Evolutionary conservation across 2,329 filamentous ascomycete species (phyloP).

Genomic region (Fusarium graminum): DNA sequence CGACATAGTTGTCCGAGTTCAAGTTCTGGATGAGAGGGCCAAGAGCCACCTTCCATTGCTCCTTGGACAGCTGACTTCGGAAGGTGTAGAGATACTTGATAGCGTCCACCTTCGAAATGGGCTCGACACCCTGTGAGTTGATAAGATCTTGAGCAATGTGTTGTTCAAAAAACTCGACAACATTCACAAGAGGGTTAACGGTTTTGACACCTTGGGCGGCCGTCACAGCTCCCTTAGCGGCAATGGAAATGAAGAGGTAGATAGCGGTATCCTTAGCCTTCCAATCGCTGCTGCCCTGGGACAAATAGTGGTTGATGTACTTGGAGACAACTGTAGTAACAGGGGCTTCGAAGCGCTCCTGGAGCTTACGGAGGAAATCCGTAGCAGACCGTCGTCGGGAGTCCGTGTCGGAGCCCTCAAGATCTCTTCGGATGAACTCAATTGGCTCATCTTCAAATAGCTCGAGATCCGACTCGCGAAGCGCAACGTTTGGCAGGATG

Average conservation of each 20-base stretch:
- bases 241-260: conserved; percentile 94
- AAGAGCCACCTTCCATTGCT: conserved; percentile 92
- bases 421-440: conserved; percentile 93
- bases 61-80: conserved; percentile 91
- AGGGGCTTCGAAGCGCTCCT: conserved; percentile 86
- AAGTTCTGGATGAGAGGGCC: conserved; percentile 92
- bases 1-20: conserved; percentile 90
- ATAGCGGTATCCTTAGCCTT: conserved; percentile 98
- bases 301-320: conserved; percentile 89
- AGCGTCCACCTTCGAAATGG: conserved; percentile 94
- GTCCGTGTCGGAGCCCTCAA: conserved; percentile 96
- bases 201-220: conserved; percentile 90
- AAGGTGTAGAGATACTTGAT: conserved; percentile 99
- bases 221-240: conserved; percentile 90
- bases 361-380: conserved; percentile 90
- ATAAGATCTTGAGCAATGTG: conserved; percentile 92
- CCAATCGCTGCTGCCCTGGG: conserved; percentile 87
- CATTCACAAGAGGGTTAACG: conserved; percentile 87
- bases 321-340: conserved; percentile 89
- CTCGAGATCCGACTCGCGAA: conserved; percentile 94
- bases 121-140: conserved; percentile 75
- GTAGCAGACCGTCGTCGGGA: conserved; percentile 92
- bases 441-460: conserved; percentile 99
- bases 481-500: conserved; percentile 89
- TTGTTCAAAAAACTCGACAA: conserved; percentile 94